phyloP scores from a whole-genome alignment of 2,329 filamentous ascomycete genomes.

The Dothistroma pini region DNA sequence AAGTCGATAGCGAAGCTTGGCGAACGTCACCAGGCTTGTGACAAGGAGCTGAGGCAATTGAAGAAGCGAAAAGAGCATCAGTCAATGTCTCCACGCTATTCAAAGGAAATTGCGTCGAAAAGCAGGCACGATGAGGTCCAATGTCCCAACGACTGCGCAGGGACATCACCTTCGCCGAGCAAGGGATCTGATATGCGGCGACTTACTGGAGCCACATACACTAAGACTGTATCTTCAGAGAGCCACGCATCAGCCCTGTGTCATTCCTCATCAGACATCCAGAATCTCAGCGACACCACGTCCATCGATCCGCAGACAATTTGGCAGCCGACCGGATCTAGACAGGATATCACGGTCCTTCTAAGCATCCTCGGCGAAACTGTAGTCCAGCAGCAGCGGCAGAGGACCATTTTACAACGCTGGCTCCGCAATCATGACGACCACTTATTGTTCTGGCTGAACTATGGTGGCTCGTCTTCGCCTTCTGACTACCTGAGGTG shows the following conservation, averaged over 20 bases:
- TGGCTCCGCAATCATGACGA: slow-evolving; percentile 7
- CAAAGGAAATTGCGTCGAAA: not conserved
- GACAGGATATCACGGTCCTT: not conserved
- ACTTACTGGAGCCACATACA: not conserved
- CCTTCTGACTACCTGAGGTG: not conserved
- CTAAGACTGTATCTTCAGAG: not conserved
- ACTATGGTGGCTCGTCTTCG: slow-evolving; percentile 2
- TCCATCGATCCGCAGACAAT: not conserved
- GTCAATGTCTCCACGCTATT: not conserved
- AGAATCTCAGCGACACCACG: not conserved
- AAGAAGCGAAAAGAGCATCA: not conserved
- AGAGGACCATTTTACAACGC: not conserved
- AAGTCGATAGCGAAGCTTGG: not conserved
- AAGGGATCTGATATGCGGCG: not conserved
- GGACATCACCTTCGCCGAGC: not conserved
- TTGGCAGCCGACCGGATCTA: not conserved
- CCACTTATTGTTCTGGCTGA: slow-evolving; percentile 9
- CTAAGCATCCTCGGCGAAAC: slow-evolving; percentile 1
- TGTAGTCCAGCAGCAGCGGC: not conserved
- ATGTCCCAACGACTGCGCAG: not conserved
- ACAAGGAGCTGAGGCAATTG: not conserved
- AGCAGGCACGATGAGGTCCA: not conserved
- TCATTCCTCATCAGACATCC: not conserved
- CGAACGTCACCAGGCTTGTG: not conserved
- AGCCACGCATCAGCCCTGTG: not conserved